Base-by-base conservation (phyloP, 441 rosid genomes). In the Bruguiera hainesii region DNA sequence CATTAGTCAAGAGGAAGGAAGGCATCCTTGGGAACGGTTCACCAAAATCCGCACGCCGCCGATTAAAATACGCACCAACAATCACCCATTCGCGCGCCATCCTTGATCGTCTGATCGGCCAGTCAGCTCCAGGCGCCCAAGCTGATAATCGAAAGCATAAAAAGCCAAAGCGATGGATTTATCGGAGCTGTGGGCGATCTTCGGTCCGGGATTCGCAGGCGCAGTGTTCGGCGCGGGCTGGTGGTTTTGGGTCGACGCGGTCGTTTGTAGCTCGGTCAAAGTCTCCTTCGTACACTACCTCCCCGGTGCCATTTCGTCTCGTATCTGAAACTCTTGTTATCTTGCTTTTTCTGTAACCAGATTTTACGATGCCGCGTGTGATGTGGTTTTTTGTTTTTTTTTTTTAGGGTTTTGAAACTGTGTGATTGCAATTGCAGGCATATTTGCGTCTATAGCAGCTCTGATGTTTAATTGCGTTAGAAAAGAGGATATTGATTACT, bases 231-330 rank as follows among this genome's bases (percentile, higher is more conserved):
- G 98, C 20, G 80, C 98, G 57, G 98, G 98, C 6, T 94, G 98
- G 98, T 94, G 98, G 98, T 88, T 94, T 58, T 94, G 98, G 98
- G 73, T 91, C 66, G 98, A 94, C 73, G 97, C 98, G 73, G 96
- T 89, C 62, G 94, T 94, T 26, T 94, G 98, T 74, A 87, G 94
- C 75, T 84, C 97, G 66, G 87, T 77, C 75, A 73, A 65, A 60
- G 89, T 93, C 66, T 77, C 97, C 30, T 91, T 93, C 85, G 56
- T 93, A 50, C 90, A 93, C 74, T 93, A 87, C 80, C 90, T 93
- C 10, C 97, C 96, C 25, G 97, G 97, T 91, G 42, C 13, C 25
- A 13, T 52, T 3, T 52, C 26, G 3, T n/a, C 37, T 52, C 29
- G 21, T 63, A 19, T 33, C 9, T 7, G 37, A 33, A 33, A 33